A percentile compares a stretch with the other conserved stretches of the same genome.
Conservation (phyloP, 2,329 filamentous ascomycete species). For the Pseudogymnoascus sp. region DNA sequence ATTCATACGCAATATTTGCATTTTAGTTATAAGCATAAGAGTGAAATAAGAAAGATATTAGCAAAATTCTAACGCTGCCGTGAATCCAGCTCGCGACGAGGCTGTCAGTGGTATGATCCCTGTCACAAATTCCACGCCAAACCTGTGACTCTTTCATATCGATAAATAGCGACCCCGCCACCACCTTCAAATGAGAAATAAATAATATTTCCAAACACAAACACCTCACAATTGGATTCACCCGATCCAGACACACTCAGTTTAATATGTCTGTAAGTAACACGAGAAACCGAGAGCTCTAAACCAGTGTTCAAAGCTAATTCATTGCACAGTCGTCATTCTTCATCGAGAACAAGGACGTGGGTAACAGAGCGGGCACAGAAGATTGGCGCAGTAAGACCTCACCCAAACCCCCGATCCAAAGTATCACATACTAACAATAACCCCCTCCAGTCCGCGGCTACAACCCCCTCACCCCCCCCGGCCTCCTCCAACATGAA, state of each 20-base stretch:
- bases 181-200: constrained; percentile 1
- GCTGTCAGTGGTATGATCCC: neutral
- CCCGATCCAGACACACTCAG: neutral
- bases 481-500: constrained; percentile 91
- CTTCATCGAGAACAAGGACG: constrained; percentile 70
- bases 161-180: constrained; percentile 8
- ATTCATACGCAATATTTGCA: neutral
- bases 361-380: constrained; percentile 63
- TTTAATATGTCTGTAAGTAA: constrained; percentile 18
- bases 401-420: neutral
- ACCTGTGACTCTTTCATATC: constrained; percentile 4
- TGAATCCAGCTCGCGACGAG: neutral
- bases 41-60: neutral
- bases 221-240: neutral
- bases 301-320: constrained; percentile 13
- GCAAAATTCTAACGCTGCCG: neutral
- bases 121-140: neutral
- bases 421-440: constrained; percentile 20
- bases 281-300: neutral
- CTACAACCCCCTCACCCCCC: constrained; percentile 87
- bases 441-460: constrained; percentile 55
- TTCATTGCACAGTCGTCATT: constrained; percentile 37
- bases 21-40: neutral
- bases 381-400: constrained; percentile 76
- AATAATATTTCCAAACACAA: constrained; percentile 5